Base-by-base conservation (phyloP, 495 filamentous ascomycete species). In the Sabuloglossum arenarium region DNA sequence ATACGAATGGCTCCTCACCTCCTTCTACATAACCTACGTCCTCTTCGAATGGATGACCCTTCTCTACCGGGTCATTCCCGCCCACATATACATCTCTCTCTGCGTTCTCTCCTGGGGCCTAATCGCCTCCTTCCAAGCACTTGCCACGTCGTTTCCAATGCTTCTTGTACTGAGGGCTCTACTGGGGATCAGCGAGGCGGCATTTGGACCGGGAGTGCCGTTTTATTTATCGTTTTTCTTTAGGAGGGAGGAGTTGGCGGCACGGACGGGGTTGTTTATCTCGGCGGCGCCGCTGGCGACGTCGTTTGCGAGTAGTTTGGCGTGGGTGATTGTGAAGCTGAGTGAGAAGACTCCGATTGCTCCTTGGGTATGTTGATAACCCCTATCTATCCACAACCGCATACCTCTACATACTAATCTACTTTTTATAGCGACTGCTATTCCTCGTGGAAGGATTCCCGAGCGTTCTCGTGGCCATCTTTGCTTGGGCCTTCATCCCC, bases 1-100 rank as follows among this genome's bases (percentile, higher is more conserved):
- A 62, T 82, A 79, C 70, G 76, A 81, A 64, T 82, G 80, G 80
- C 73, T 82, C 10, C 70, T 84, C 43, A 79, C 81, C 0, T 73
- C 75, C 0, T 81, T 81, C 60, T 84, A 84, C 56, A 79, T 80
- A 59, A 79, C 75, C 39, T 93, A 88, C 66, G 81, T 90, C 60
- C 63, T 78, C 0, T 82, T 91, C 49, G 86, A 84, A 67, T 81
- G 76, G 77, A 79, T 80, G 79, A 78, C 76, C 1, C 63, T 84
- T 16, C 71, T 81, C 64, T 84, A 79, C 64, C 71, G 71, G 19
- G 56, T 78, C 11, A 65, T 79, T 0, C 72, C 73, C 1, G 68
- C 77, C 3, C 79, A 80, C 59, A 75, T 79, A 56, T 84, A 82
- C 60, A 70, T 74, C 19, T 66, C 70, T 21, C 50, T 69, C 19